These are phyloP conservation scores for Pestalotiopsis sp. DNA, from an alignment of 2,329 filamentous ascomycete species.

Conservation along the genomic window DNA sequence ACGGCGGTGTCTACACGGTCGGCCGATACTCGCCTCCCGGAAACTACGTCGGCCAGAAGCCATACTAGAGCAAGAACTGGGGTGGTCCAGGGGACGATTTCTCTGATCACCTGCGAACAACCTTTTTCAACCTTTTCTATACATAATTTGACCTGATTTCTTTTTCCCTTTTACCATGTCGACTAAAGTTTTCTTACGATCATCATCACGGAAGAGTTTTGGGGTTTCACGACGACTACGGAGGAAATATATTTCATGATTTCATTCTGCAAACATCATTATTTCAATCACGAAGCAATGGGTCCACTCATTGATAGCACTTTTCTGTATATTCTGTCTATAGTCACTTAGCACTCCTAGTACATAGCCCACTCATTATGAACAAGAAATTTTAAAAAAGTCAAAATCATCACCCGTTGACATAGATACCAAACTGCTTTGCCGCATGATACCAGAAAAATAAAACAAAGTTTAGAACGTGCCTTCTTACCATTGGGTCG, in stretches of 20 bases:
- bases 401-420: background rate
- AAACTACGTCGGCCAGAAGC: constrained; percentile 32
- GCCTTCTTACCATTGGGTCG: too few relatives aligned
- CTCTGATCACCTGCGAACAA: background rate
- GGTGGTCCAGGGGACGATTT: background rate
- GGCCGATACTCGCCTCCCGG: constrained; percentile 37
- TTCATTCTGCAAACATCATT: background rate
- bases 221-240: background rate
- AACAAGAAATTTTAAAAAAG: background rate
- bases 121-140: background rate
- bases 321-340: background rate
- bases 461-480: too few relatives aligned
- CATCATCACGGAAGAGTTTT: background rate
- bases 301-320: background rate
- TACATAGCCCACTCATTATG: background rate
- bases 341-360: background rate
- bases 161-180: background rate
- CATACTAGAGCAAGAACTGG: constrained; percentile 23
- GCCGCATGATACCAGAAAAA: background rate
- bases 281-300: background rate
- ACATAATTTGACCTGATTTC: background rate
- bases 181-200: background rate
- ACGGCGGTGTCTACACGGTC: constrained; percentile 34
- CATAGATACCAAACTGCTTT: background rate
- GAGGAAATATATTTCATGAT: background rate